Percentiles rank a stretch among this genome's conserved stretches.
These are phyloP conservation scores for Pythium oligandrum DNA, from an alignment of 352 stramenopile genomes.

Conservation along the genomic window DNA sequence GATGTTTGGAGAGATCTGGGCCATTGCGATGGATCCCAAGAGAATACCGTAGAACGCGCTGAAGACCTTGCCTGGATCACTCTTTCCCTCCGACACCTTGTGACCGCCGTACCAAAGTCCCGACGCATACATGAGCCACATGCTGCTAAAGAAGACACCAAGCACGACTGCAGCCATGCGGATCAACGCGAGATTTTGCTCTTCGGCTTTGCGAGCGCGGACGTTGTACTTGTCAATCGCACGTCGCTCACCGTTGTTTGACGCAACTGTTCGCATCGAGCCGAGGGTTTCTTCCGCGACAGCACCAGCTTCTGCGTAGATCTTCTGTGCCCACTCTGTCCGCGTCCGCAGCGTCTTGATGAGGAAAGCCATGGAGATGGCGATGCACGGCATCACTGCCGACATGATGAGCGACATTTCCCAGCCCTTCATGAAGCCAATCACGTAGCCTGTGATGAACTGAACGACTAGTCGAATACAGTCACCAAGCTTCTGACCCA, in stretches of 20 bases:
- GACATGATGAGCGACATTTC: not conserved
- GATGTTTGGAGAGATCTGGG: too few relatives aligned
- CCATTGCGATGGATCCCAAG: too few relatives aligned
- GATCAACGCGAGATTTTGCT: not conserved
- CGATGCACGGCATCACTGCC: not conserved
- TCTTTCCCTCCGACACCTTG: conserved; percentile 21
- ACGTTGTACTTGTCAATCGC: not conserved
- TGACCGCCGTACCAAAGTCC: not conserved
- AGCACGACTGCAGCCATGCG: not conserved
- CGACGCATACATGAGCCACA: not conserved
- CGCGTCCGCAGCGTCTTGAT: not conserved
- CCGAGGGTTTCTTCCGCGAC: not conserved
- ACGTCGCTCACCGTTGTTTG: not conserved
- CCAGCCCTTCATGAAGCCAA: not conserved
- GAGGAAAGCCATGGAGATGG: not conserved
- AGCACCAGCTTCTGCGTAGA: not conserved
- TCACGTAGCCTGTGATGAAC: not conserved
- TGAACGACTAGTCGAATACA: not conserved
- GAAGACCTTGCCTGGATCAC: too few relatives aligned
- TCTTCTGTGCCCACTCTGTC: not conserved
- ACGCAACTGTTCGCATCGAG: not conserved
- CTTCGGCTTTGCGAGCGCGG: not conserved
- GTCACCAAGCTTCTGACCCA: conserved; percentile 1
- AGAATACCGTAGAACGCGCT: too few relatives aligned
- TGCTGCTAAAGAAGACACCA: not conserved